Conservation (phyloP, 2,329 filamentous ascomycete species). For the Cladophialophora yegresii region DNA sequence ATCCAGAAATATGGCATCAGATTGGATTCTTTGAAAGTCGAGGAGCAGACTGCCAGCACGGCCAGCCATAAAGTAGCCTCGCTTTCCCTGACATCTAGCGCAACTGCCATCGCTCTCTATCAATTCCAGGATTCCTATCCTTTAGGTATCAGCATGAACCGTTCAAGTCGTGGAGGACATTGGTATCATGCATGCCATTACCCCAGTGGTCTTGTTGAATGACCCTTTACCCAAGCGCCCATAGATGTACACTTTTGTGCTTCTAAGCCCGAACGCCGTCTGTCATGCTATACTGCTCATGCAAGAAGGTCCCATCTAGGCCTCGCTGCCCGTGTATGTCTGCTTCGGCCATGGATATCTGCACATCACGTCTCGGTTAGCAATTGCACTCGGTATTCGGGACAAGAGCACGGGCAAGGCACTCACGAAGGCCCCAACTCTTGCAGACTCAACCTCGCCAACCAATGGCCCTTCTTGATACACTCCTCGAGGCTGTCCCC, state of each 20-base stretch:
- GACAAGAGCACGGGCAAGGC: conserved; percentile 14
- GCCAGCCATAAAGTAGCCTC: neutral
- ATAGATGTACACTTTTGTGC: conserved; percentile 22
- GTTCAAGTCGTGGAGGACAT: conserved; percentile 35
- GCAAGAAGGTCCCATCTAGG: conserved; percentile 40
- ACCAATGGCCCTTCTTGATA: conserved; percentile 94
- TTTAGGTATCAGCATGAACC: conserved; percentile 9
- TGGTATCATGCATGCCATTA: conserved; percentile 28
- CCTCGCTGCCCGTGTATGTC: conserved; percentile 56
- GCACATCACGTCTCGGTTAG: conserved; percentile 25
- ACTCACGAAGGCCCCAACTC: conserved; percentile 89
- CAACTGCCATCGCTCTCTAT: neutral
- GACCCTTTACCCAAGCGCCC: conserved; percentile 29
- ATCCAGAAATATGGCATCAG: neutral
- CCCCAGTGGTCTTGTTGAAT: conserved; percentile 35
- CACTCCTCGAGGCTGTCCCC: conserved; percentile 75
- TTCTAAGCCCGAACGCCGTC: neutral
- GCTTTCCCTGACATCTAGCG: neutral
- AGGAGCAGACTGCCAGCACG: neutral
- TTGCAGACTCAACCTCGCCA: conserved; percentile 89
- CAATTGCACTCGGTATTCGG: neutral
- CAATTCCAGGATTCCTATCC: neutral
- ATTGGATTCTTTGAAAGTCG: neutral
- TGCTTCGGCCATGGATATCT: conserved; percentile 84
- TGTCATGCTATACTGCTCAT: neutral